A percentile compares a stretch with the other conserved stretches of the same genome.
Evolutionary conservation across 495 filamentous ascomycete species (phyloP).

Genomic region (Trichoderma parareesei): DNA sequence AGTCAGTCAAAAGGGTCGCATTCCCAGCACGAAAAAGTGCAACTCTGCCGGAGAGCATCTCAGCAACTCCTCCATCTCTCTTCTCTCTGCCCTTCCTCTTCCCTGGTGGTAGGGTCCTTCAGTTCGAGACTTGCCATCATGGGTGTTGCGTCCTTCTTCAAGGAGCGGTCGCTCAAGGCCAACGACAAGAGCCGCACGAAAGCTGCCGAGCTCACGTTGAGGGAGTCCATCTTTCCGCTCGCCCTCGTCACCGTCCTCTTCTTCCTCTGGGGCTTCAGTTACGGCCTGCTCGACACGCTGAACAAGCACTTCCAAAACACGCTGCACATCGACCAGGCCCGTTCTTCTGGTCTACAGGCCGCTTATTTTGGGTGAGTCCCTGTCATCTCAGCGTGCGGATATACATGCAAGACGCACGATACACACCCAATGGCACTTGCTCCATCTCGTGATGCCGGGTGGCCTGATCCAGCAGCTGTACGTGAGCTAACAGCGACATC

Average conservation of each 20-base stretch:
- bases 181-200: slow-evolving; percentile 42
- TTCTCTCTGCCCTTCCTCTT: background rate
- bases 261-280: slow-evolving; percentile 83
- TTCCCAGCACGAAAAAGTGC: background rate
- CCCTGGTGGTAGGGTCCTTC: background rate
- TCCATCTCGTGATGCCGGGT: background rate
- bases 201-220: slow-evolving; percentile 50
- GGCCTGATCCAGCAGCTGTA: background rate
- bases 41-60: background rate
- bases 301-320: slow-evolving; percentile 19
- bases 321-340: slow-evolving; percentile 33
- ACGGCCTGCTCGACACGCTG: slow-evolving; percentile 59
- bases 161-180: slow-evolving; percentile 30
- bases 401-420: background rate
- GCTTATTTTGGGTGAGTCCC: slow-evolving; percentile 27
- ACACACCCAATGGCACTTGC: too few species aligned
- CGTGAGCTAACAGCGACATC: background rate
- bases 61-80: slow-evolving; percentile 14
- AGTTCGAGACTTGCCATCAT: slow-evolving; percentile 16
- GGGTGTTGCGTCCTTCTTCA: slow-evolving; percentile 26
- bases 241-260: slow-evolving; percentile 68
- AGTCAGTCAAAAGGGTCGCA: slow-evolving; percentile 3
- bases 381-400: background rate
- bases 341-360: slow-evolving; percentile 30
- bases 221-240: slow-evolving; percentile 45